Conservation (phyloP, 495 filamentous ascomycete genomes). For the Aspergillus sclerotiicarbonarius region DNA sequence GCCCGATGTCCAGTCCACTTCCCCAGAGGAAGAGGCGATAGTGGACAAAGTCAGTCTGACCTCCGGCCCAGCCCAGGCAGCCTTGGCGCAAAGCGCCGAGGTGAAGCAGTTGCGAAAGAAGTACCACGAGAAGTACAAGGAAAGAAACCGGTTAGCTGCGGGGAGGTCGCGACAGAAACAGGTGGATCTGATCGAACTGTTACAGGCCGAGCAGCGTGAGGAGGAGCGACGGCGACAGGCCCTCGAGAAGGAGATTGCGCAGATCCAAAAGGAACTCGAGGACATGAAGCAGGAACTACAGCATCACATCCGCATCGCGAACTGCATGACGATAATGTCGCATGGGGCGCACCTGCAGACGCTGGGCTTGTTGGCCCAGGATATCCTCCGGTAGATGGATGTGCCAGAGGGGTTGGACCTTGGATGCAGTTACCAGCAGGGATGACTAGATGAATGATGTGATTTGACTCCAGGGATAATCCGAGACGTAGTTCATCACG, state of each 20-base stretch:
- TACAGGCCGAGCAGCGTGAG: not conserved
- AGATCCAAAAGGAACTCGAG: not conserved
- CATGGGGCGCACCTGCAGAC: not conserved
- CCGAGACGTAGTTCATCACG: too few relatives aligned
- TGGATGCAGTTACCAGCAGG: too few relatives aligned
- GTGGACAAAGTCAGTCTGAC: too few relatives aligned
- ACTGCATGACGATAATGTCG: not conserved
- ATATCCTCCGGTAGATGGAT: not conserved
- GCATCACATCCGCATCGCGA: not conserved
- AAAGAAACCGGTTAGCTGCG: not conserved
- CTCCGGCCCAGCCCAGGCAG: not conserved
- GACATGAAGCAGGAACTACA: not conserved
- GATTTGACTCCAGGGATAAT: too few relatives aligned
- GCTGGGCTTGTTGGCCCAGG: not conserved
- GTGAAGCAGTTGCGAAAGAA: not conserved
- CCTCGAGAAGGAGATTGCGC: not conserved
- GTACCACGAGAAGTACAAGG: constrained; percentile 4
- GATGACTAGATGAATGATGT: too few relatives aligned
- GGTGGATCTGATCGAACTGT: not conserved
- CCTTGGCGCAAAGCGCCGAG: not conserved
- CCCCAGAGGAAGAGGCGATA: too few relatives aligned
- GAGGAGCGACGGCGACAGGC: not conserved
- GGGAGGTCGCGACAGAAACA: not conserved
- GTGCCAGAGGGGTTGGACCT: too few relatives aligned
- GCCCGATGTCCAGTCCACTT: too few relatives aligned